Conservation (phyloP, 1,139 yeast species). For the Saccharomyces hybrid region DNA sequence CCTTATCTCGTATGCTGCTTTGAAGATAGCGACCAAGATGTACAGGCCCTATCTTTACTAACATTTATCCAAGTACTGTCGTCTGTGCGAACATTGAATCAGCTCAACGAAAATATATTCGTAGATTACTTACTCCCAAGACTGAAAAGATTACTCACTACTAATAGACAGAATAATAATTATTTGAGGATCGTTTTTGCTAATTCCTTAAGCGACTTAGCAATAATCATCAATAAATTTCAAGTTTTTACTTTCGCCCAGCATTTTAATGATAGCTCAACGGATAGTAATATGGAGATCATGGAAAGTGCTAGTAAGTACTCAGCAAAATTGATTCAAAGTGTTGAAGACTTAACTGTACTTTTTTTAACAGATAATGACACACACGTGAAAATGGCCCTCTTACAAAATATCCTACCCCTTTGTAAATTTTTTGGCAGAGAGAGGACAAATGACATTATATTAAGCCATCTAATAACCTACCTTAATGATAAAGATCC, state of each 20-base stretch:
- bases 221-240: conserved; percentile 55
- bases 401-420: conserved; percentile 62
- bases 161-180: conserved; percentile 22
- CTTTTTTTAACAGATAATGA: conserved; percentile 62
- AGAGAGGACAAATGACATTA: conserved; percentile 79
- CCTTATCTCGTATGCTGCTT: conserved; percentile 61
- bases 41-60: conserved; percentile 52
- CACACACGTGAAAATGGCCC: conserved; percentile 58
- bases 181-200: conserved; percentile 66
- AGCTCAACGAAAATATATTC: conserved; percentile 67
- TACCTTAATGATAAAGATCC: conserved; percentile 77
- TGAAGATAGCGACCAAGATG: conserved; percentile 49
- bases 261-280: conserved; percentile 32
- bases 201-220: conserved; percentile 60
- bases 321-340: conserved; percentile 26
- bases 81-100: conserved; percentile 61
- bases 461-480: conserved; percentile 84
- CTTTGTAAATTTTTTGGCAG: conserved; percentile 79
- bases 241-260: conserved; percentile 58
- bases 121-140: conserved; percentile 80
- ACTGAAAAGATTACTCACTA: conserved; percentile 39
- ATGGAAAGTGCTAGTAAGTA: conserved; percentile 19
- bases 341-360: conserved; percentile 60
- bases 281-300: conserved; percentile 23
- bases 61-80: conserved; percentile 54